Evolutionary conservation across 345 rosid species (phyloP), one percentile per base, ranked within the genome.

Genomic region (Adansonia digitata): DNA sequence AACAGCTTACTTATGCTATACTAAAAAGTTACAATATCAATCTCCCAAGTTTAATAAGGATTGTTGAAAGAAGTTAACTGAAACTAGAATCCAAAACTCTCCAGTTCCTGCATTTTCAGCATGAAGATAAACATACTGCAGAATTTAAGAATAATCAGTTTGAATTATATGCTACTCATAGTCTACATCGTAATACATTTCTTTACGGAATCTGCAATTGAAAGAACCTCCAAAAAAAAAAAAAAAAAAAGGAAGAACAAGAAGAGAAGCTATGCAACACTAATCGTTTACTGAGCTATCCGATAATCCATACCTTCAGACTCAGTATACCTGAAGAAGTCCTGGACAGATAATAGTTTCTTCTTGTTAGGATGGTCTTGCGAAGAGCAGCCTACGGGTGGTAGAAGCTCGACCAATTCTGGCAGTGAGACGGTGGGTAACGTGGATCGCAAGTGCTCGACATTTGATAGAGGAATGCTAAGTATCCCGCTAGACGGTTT

Each of bases 271-370:
- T n/a, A n/a, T 48, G 60, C 40, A 77, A 27, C 31, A 74, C 27
- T 42, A 15, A 66, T 43, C 8, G 52, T 66, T 43, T 66, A 11
- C 71, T 24, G 9, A 26, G 55, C 39, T 67, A 52, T 31, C 45
- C 13, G 7, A 79, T 63, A 70, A 83, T 68, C 71, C 74, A 83
- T 90, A 95, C 99, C 99, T 91, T 95, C 99, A 71, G 91, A 70
- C 71, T 95, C 99, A 0, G 99, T 93, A 88, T 95, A 95, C 86
- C 97, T 90, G 84, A 95, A 95, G 87, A 95, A 95, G 79, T 95
- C 97, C 87, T 95, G 98, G 73, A 93, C 99, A 52, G 99, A 95
- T 68, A 91, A 74, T 18, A 95, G 87, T 55, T 87, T 95, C 79
- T 93, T 95, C 93, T 95, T 95, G 86, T 95, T 94, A 2, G 99